Evolutionary conservation across 2,329 filamentous ascomycete genomes (phyloP).

Genomic region (Chalara sp.): DNA sequence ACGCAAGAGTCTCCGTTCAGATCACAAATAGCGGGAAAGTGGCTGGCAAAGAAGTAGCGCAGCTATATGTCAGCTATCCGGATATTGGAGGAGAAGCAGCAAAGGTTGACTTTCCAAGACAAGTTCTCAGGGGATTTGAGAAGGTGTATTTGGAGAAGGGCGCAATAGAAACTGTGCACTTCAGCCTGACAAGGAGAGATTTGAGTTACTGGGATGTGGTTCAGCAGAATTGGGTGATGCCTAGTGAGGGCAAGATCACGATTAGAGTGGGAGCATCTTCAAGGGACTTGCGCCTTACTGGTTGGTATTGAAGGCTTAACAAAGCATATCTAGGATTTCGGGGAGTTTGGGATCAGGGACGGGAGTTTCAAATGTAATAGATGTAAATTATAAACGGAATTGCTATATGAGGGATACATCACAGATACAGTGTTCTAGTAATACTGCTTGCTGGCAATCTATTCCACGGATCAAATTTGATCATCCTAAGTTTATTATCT

Average conservation of each 20-base stretch:
- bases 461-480: too few species aligned
- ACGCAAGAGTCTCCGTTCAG: conserved; percentile 46
- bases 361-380: too few species aligned
- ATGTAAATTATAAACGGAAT: too few species aligned
- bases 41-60: conserved; percentile 46
- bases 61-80: conserved; percentile 44
- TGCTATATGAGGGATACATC: too few species aligned
- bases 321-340: too few species aligned
- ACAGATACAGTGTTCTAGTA: too few species aligned
- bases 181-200: conserved; percentile 52
- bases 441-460: too few species aligned
- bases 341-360: too few species aligned
- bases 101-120: conserved; percentile 52
- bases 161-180: conserved; percentile 39
- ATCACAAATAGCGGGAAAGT: conserved; percentile 53
- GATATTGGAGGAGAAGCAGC: conserved; percentile 16
- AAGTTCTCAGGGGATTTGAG: conserved; percentile 66
- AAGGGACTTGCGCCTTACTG: conserved; percentile 27
- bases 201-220: conserved; percentile 57
- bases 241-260: conserved; percentile 36
- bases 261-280: conserved; percentile 34
- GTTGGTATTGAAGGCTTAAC: conserved; percentile 12
- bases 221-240: conserved; percentile 59
- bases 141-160: conserved; percentile 47
- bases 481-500: too few species aligned